Percentiles rank a stretch among this genome's conserved stretches.
Conservation (phyloP, 2,329 filamentous ascomycete species). For the Paracorniculantispora psalliotae region DNA sequence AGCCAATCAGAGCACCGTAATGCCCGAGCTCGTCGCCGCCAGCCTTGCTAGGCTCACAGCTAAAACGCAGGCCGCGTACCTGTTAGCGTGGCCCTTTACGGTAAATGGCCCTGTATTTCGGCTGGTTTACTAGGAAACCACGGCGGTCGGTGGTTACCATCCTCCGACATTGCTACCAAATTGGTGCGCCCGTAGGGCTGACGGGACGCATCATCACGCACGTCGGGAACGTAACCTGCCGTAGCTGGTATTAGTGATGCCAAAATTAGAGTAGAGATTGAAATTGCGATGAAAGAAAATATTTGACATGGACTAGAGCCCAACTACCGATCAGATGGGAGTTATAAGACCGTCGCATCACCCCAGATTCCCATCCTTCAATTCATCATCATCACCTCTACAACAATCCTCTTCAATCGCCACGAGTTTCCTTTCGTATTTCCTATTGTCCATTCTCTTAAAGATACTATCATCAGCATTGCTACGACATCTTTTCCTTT, state of each 20-base stretch:
- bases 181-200: background rate
- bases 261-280: constrained; percentile 6
- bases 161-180: background rate
- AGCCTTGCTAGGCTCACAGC: background rate
- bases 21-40: background rate
- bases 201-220: background rate
- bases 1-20: constrained; percentile 1
- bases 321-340: background rate
- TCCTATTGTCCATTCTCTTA: no score
- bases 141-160: background rate
- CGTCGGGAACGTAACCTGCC: background rate
- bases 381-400: no score
- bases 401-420: no score
- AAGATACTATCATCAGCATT: no score
- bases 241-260: background rate
- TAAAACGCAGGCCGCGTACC: background rate
- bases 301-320: background rate
- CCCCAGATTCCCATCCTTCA: no score
- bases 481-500: background rate
- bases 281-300: background rate
- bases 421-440: no score
- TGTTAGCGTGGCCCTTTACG: no score
- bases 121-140: background rate
- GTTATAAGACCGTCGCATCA: background rate
- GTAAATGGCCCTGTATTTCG: no score